Percentiles rank a stretch among this genome's conserved stretches.
Evolutionary conservation across 306 rosid species (phyloP).

Genomic region (Cicer arietinum): DNA sequence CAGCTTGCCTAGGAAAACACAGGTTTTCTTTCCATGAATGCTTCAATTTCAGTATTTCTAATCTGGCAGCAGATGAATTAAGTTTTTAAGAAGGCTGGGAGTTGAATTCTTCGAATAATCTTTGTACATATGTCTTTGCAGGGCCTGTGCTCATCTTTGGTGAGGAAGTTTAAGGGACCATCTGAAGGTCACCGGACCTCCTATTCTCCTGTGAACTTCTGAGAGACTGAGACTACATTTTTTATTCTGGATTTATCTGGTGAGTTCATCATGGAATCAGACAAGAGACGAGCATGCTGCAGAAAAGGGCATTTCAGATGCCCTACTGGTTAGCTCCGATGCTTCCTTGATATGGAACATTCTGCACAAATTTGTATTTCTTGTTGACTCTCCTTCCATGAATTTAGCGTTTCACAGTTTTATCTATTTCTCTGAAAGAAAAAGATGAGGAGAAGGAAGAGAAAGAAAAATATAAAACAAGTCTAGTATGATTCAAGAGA

Average conservation of each 20-base stretch:
- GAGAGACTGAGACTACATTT: constrained; percentile 62
- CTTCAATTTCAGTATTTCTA: constrained; percentile 35
- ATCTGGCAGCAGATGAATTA: constrained; percentile 31
- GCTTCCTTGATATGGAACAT: constrained; percentile 41
- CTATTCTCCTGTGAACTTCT: constrained; percentile 86
- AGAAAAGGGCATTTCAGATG: constrained; percentile 41
- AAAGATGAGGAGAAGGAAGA: constrained; percentile 25
- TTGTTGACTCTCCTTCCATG: constrained; percentile 41
- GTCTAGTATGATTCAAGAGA: constrained; percentile 5
- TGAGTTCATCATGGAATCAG: constrained; percentile 41
- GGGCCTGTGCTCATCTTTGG: constrained; percentile 64
- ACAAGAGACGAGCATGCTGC: constrained; percentile 43
- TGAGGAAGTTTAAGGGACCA: constrained; percentile 72
- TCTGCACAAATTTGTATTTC: constrained; percentile 41
- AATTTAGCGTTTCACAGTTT: constrained; percentile 40
- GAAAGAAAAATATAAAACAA: constrained; percentile 15
- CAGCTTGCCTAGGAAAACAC: constrained; percentile 70
- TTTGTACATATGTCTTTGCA: constrained; percentile 47
- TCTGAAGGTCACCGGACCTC: constrained; percentile 75
- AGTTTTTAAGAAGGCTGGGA: constrained; percentile 2
- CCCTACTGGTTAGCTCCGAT: constrained; percentile 38
- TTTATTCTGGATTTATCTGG: constrained; percentile 43
- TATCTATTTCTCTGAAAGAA: constrained; percentile 5
- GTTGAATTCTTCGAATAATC: constrained; percentile 31
- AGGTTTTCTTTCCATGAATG: constrained; percentile 57